Evolutionary conservation across 73 alveolate genomes (phyloP).

Genomic region (Tetrahymena malaccensis): DNA sequence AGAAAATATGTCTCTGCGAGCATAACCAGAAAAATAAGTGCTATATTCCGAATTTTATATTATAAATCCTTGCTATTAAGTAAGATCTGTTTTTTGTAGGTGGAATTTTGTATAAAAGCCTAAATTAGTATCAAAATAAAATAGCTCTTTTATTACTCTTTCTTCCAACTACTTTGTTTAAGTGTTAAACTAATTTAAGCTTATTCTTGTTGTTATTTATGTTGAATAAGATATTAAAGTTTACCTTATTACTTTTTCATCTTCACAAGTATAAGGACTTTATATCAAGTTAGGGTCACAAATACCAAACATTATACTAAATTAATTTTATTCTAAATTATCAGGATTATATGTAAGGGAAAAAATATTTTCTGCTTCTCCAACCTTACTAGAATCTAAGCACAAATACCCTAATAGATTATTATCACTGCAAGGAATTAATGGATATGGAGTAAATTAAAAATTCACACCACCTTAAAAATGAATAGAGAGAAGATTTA

Average conservation of each 20-base stretch:
- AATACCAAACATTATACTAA: neutral
- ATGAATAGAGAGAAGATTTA: neutral
- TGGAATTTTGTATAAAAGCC: neutral
- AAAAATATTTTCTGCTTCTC: neutral
- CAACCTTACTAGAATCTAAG: neutral
- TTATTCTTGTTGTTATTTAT: neutral
- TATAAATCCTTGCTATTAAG: neutral
- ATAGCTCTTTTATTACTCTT: neutral
- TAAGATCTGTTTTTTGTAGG: neutral
- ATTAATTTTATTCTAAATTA: neutral
- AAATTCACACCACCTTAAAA: neutral
- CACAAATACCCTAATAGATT: neutral
- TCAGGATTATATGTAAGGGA: neutral
- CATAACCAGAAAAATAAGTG: neutral
- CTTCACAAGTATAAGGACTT: neutral
- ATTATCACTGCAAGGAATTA: neutral
- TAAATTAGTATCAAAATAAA: neutral
- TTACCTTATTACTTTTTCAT: neutral
- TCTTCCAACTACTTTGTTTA: neutral
- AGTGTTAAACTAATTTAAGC: neutral
- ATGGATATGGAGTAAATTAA: neutral
- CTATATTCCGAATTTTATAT: neutral
- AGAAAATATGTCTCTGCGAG: neutral
- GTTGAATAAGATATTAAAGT: neutral
- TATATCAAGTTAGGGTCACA: neutral